Evolutionary conservation across 257 asterid species (phyloP).

Genomic region (Haberlea rhodopensis): DNA sequence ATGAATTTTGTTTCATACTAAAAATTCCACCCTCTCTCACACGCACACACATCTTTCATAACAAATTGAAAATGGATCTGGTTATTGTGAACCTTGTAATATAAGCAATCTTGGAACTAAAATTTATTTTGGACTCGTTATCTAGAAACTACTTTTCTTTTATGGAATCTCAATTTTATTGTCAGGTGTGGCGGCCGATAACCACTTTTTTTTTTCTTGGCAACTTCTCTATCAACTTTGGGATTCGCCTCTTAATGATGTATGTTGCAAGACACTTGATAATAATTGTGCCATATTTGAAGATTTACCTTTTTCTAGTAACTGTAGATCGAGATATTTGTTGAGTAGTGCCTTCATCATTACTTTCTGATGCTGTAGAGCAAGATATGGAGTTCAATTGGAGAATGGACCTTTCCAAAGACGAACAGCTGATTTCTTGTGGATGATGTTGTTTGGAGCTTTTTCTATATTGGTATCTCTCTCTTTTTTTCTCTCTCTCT

Average conservation of each 20-base stretch:
- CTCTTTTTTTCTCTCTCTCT: slow-evolving; percentile 6
- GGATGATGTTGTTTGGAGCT: slow-evolving; percentile 98
- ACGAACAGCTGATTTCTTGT: slow-evolving; percentile 96
- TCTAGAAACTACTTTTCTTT: slow-evolving; percentile 11
- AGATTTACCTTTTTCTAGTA: slow-evolving; percentile 17
- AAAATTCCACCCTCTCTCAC: background rate
- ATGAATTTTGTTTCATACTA: background rate
- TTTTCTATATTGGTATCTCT: slow-evolving; percentile 57
- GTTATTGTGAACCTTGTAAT: slow-evolving; percentile 12
- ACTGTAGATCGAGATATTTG: slow-evolving; percentile 15
- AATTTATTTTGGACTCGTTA: slow-evolving; percentile 1
- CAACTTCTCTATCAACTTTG: slow-evolving; percentile 83
- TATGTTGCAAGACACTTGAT: slow-evolving; percentile 38
- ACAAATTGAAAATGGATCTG: background rate
- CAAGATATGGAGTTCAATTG: slow-evolving; percentile 96
- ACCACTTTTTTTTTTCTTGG: slow-evolving; percentile 90
- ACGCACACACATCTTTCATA: background rate
- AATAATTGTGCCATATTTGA: slow-evolving; percentile 9
- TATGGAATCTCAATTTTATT: slow-evolving; percentile 25
- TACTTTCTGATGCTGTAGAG: slow-evolving; percentile 49
- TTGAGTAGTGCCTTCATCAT: slow-evolving; percentile 16
- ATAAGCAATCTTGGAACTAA: background rate
- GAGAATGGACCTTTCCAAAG: slow-evolving; percentile 82
- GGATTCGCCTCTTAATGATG: slow-evolving; percentile 98
- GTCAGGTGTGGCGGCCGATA: slow-evolving; percentile 77